phyloP scores from a whole-genome alignment of 148 eudicot species.

The Suaeda aralocaspica region DNA sequence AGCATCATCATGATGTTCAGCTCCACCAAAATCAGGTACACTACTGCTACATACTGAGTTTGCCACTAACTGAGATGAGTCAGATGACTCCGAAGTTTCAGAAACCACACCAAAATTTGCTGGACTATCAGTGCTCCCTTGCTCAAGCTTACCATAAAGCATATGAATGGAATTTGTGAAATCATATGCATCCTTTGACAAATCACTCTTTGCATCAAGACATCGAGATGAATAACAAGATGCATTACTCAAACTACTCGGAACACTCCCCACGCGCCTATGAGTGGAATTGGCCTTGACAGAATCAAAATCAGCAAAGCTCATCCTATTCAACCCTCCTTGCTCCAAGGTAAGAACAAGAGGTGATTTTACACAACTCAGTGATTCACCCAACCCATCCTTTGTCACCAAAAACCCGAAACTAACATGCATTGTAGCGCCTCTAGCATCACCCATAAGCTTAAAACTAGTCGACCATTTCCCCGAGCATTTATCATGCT shows the following conservation, averaged over 20 bases:
- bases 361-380: conserved; percentile 30
- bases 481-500: conserved; percentile 57
- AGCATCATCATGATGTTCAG: conserved; percentile 24
- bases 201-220: conserved; percentile 28
- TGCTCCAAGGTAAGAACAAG: conserved; percentile 27
- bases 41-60: too few relatives aligned
- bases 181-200: conserved; percentile 32
- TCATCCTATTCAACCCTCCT: conserved; percentile 16
- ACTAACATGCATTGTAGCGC: conserved; percentile 70
- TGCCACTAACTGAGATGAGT: conserved; percentile 18
- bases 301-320: conserved; percentile 31
- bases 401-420: conserved; percentile 55
- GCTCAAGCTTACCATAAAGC: conserved; percentile 51
- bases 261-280: conserved; percentile 45
- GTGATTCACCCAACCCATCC: conserved; percentile 36
- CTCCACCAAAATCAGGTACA: conserved; percentile 20
- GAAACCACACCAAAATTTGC: conserved; percentile 29
- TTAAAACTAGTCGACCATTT: conserved; percentile 80
- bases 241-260: conserved; percentile 29
- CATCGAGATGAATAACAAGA: conserved; percentile 30
- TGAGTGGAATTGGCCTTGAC: conserved; percentile 29
- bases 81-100: conserved; percentile 26
- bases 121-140: conserved; percentile 26
- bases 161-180: conserved; percentile 36
- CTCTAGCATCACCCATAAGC: conserved; percentile 66